Percentiles rank a stretch among this genome's conserved stretches.
Conservation (phyloP, 306 rosid genomes). For the Lathyrus oleraceus region DNA sequence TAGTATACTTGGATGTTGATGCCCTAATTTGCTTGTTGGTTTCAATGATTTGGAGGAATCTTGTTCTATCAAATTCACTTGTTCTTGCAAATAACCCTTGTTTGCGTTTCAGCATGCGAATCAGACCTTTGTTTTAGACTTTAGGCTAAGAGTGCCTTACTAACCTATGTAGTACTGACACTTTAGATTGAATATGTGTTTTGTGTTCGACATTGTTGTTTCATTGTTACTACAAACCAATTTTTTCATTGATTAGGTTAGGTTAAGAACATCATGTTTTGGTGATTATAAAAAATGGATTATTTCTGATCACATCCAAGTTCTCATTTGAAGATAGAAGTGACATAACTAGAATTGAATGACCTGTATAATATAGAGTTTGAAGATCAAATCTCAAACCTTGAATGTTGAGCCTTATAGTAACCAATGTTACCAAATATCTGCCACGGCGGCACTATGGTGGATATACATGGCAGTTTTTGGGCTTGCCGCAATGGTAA, state of each 20-base stretch:
- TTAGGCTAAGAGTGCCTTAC: background rate
- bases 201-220: background rate
- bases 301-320: background rate
- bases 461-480: too few relatives aligned
- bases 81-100: slow-evolving; percentile 1
- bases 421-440: background rate
- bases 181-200: background rate
- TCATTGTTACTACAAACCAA: background rate
- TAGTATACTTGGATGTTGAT: background rate
- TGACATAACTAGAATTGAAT: too few relatives aligned
- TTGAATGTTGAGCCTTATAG: background rate
- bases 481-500: too few relatives aligned
- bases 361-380: slow-evolving; percentile 8
- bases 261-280: background rate
- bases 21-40: slow-evolving; percentile 25
- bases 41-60: slow-evolving; percentile 17
- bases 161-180: background rate
- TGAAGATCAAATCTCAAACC: background rate
- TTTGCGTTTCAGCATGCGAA: too few relatives aligned
- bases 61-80: background rate
- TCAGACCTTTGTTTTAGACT: background rate
- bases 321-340: too few relatives aligned
- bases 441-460: too few relatives aligned
- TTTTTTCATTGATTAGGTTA: background rate
- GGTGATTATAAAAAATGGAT: background rate